A percentile compares a stretch with the other conserved stretches of the same genome.
Evolutionary conservation across 345 rosid species (phyloP).

Genomic region (Capsella bursapastoris): DNA sequence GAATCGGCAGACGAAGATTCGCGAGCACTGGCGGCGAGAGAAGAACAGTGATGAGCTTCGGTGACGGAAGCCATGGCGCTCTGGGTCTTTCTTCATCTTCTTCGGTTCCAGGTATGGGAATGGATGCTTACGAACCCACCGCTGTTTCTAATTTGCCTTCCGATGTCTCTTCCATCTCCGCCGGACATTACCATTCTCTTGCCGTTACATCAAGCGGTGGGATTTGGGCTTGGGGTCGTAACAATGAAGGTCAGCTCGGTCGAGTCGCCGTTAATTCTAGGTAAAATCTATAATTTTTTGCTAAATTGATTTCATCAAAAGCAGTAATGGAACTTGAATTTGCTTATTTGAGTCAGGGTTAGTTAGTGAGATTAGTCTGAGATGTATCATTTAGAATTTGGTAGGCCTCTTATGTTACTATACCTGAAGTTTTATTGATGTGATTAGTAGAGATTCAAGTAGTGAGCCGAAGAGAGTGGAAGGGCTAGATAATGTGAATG

Average conservation of each 20-base stretch:
- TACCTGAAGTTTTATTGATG: conserved; percentile 11
- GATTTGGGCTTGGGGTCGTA: conserved; percentile 94
- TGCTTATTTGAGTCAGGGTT: not conserved
- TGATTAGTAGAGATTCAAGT: conserved; percentile 55
- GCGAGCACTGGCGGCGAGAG: conserved; percentile 28
- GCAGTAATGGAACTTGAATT: not conserved
- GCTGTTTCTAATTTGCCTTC: conserved; percentile 59
- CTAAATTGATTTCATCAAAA: not conserved
- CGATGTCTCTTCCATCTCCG: conserved; percentile 53
- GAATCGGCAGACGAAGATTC: conserved; percentile 30
- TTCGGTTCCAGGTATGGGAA: conserved; percentile 54
- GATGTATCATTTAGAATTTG: not conserved
- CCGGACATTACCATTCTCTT: conserved; percentile 95
- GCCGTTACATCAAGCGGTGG: conserved; percentile 77
- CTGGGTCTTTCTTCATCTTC: conserved; percentile 64
- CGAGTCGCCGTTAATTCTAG: conserved; percentile 51
- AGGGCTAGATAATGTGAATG: conserved; percentile 64
- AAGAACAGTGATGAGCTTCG: conserved; percentile 76
- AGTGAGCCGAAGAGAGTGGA: conserved; percentile 70
- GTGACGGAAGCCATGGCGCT: conserved; percentile 85
- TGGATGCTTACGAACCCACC: conserved; percentile 77
- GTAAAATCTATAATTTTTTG: conserved; percentile 26
- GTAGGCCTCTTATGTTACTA: not conserved
- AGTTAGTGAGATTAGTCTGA: not conserved
- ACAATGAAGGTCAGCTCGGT: conserved; percentile 83